Base-by-base conservation (phyloP, 2,329 filamentous ascomycete species). In the Fusarium solani-melongenae region DNA sequence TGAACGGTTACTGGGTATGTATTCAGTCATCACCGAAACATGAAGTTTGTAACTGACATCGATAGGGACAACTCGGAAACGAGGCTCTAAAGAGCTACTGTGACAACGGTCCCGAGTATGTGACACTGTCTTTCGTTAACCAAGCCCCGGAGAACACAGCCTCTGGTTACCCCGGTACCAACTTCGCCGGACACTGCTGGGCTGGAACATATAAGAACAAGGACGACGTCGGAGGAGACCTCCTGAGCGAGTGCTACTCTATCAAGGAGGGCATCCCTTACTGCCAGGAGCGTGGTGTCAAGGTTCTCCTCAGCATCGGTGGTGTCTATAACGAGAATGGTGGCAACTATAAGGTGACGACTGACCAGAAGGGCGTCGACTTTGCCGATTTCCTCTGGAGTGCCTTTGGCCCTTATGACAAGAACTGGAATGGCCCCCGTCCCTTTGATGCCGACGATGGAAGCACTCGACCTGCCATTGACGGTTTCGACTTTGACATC, bases 401-500 rank as follows among this genome's bases (percentile, higher is more conserved):
- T 10, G 80, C 81, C 20, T 85, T 83, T 62, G 84, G 84, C 31
- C 83, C 83, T 7, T 80, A 80, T 49, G 49, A 81, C n/a, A 9
- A 73, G 2, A 39, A 27, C 17, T 84, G 78, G 74, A 67, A 65
- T 4, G 78, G 82, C 2, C 81, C 84, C 44, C 82, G 84, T 55
- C 84, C 84, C 5, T 84, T 86, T 49, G 84, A 84, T 57, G 76
- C 67, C 49, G 57, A 62, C 7, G 75, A 72, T 14, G 68, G 77
- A 20, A 77, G 77, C 49, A 60, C 22, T 10, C 68, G 76, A 70
- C 53, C 27, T n/a, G 63, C 76, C 11, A 75, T 86, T 55, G 83
- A 86, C 64, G 84, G 84, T 41, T 86, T 84, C 64, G 83, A 85
- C 67, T 82, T 86, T 70, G 84, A 86, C 61, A 79, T 86, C 12